Base-by-base conservation (phyloP, 1,284 basidiomycete genomes). In the Exobasidium cylindrosporum region DNA sequence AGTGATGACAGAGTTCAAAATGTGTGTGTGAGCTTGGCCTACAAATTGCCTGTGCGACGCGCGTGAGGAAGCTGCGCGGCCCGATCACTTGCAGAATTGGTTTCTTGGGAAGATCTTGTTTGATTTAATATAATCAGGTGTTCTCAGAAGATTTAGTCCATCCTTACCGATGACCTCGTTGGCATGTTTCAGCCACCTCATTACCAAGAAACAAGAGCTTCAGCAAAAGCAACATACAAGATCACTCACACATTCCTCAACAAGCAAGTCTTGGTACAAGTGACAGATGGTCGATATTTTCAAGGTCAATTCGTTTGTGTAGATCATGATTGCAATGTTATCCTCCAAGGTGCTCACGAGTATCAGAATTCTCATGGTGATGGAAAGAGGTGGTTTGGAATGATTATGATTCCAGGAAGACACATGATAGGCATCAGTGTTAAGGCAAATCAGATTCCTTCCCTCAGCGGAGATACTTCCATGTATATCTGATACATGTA, bases 401-500 rank as follows among this genome's bases (percentile, higher is more conserved):
- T 73, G 70, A 67, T 74, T 44, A 73, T 74, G 70, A 64, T 74
- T 3, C 67, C 70, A 1, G 72, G 72, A 17, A 50, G 63, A 50
- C 47, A 50, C 26, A 23, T 50, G 21, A 50, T 31, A 29, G 28
- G 30, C n/a, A 28, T 59, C 28, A 50, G 26, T 21, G 58, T 53
- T 57, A 35, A 29, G 30, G 53, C 17, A 35, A 30, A 31, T 10
- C n/a, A 43, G 35, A 40, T 7, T 28, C 50, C 26, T 28, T 7
- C 7, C 7, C 10, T 40, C 35, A 7, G 35, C 17, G 10, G 17
- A 40, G 17, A 17, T 17, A 10, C 35, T 40, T 7, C 35, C 7
- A 40, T 40, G 35, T 40, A 40, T 40, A 40, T 40, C 17, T 40
- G 35, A 40, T 10, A 40, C n/a, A n/a, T n/a, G n/a, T n/a, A n/a